Percentiles rank a stretch among this genome's conserved stretches.
These are phyloP conservation scores for Lachancea meyersii DNA, from an alignment of 805 yeast species.

Conservation along the genomic window DNA sequence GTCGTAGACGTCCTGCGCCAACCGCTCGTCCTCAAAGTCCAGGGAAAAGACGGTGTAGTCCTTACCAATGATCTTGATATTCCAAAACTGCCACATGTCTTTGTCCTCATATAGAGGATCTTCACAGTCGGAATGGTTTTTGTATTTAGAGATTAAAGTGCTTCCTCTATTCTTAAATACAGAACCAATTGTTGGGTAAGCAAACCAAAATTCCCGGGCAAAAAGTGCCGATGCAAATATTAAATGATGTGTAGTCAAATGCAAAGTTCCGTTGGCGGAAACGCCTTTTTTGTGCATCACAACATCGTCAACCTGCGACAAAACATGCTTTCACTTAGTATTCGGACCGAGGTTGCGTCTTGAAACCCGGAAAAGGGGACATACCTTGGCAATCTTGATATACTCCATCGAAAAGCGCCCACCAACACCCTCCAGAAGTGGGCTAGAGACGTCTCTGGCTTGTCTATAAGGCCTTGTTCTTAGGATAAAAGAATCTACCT, in stretches of 20 bases:
- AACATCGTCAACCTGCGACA: constrained; percentile 41
- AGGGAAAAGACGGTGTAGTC: constrained; percentile 80
- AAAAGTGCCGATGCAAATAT: constrained; percentile 45
- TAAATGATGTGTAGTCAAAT: constrained; percentile 69
- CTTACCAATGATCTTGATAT: constrained; percentile 67
- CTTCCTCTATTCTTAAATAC: constrained; percentile 53
- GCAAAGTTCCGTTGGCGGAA: constrained; percentile 52
- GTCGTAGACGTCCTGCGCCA: constrained; percentile 66
- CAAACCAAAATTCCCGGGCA: constrained; percentile 75
- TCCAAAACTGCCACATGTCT: constrained; percentile 38
- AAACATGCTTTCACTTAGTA: not conserved
- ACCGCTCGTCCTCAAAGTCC: constrained; percentile 54
- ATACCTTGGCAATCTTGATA: constrained; percentile 47
- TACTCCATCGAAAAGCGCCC: constrained; percentile 40
- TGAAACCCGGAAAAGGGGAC: constrained; percentile 6
- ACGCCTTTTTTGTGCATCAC: constrained; percentile 54
- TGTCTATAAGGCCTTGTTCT: too few relatives aligned
- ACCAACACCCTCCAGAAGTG: not conserved
- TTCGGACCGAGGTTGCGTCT: constrained; percentile 6
- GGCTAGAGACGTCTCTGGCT: not conserved
- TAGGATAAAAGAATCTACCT: too few relatives aligned
- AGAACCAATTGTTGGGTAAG: constrained; percentile 75
- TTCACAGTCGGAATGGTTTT: constrained; percentile 18
- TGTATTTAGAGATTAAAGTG: constrained; percentile 31
- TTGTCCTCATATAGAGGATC: constrained; percentile 18